Evolutionary conservation across 2,329 filamentous ascomycete genomes (phyloP), one percentile per base, ranked within the genome.

Genomic region (Trichoderma sp.): DNA sequence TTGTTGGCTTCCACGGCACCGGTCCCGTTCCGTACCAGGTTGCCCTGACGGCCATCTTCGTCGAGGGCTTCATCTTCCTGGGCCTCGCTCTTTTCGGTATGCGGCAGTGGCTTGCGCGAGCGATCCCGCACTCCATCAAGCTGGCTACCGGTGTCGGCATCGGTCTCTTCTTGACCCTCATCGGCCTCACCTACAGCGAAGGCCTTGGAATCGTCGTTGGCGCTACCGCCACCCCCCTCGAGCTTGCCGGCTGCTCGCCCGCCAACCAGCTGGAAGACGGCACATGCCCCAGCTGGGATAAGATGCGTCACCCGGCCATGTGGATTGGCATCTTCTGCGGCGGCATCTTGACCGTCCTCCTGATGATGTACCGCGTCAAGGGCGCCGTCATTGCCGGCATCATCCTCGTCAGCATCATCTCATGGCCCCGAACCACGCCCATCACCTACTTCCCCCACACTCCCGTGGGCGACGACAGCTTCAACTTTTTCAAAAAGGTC

Each of bases 261-360:
- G 78, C 82, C 32, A 81, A 76, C 34, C 75, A 75, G 14, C 79
- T 82, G 5, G 73, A 73, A 26, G 75, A 78, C 55, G 90, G 90
- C 11, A 74, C 87, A 7, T 96, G 92, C 77, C 86, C 87, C 0
- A 81, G 82, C 60, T 80, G 75, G 43, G 83, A 86, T 66, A 94
- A 94, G 84, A 95, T 97, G 92, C 88, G 92, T 70, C 92, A 86
- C 75, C 91, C 93, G 1, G 88, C 90, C 28, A 88, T 96, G 87
- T 97, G 93, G 93, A 85, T 96, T 63, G 93, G 93, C 46, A 94
- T 96, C 74, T 96, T 96, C 83, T 92, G 91, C 73, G 92, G 93
- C 54, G 92, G 93, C 70, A 85, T 96, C 71, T 81, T 96, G 59
- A 96, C 93, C 1, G 90, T 90, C 37, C 81, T 96, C 72, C 82